Evolutionary conservation across 805 yeast genomes (phyloP).

Genomic region (Candida ipomoeae): DNA sequence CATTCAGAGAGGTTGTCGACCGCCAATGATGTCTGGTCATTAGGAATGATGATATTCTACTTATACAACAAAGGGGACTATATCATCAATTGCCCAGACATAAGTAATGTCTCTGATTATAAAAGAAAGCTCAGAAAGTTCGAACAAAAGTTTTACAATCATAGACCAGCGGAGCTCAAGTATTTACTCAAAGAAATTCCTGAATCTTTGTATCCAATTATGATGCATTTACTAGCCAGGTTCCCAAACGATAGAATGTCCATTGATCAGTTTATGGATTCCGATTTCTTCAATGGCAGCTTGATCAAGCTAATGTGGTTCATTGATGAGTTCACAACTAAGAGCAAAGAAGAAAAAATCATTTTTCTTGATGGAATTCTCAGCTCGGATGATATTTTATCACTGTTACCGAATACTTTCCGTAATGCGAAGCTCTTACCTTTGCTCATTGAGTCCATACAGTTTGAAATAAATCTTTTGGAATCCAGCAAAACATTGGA

Average conservation of each 20-base stretch:
- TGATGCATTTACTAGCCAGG: slow-evolving; percentile 53
- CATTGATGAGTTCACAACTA: slow-evolving; percentile 79
- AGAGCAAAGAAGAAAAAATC: slow-evolving; percentile 60
- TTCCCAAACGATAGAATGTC: slow-evolving; percentile 54
- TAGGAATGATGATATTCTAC: slow-evolving; percentile 73
- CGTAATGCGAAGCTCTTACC: slow-evolving; percentile 72
- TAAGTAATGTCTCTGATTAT: slow-evolving; percentile 56
- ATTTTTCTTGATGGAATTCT: slow-evolving; percentile 65
- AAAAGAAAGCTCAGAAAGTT: slow-evolving; percentile 50
- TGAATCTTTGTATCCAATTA: slow-evolving; percentile 43
- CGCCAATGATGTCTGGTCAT: slow-evolving; percentile 76
- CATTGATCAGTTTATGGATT: slow-evolving; percentile 64
- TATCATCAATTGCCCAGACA: slow-evolving; percentile 37
- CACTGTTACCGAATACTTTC: slow-evolving; percentile 40
- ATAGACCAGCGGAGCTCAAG: slow-evolving; percentile 30
- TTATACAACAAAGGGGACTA: slow-evolving; percentile 56
- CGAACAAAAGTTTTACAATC: slow-evolving; percentile 42
- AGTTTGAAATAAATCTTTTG: slow-evolving; percentile 32
- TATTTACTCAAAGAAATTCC: slow-evolving; percentile 58
- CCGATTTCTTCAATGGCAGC: slow-evolving; percentile 77
- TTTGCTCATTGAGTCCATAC: slow-evolving; percentile 50
- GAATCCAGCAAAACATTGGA: slow-evolving; percentile 15
- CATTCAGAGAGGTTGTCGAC: slow-evolving; percentile 49
- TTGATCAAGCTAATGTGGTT: slow-evolving; percentile 75
- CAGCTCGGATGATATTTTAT: slow-evolving; percentile 21